Conservation (phyloP, 306 rosid genomes). For the Rosa lucieae region DNA sequence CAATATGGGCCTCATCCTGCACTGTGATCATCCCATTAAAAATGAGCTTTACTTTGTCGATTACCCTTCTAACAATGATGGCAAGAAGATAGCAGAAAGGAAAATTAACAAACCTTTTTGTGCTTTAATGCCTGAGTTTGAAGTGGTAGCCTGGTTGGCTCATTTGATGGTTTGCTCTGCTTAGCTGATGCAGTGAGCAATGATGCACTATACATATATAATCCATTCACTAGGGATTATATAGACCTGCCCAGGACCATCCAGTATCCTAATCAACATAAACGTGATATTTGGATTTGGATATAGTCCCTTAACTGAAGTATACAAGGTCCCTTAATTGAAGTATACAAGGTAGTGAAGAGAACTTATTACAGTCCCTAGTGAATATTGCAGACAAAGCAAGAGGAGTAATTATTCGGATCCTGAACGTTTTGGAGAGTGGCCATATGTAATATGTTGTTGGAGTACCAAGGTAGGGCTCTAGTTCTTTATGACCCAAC, state of each 20-base stretch:
- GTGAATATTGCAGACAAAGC: constrained; percentile 9
- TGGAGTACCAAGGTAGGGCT: constrained; percentile 43
- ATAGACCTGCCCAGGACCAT: constrained; percentile 33
- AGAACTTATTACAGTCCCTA: background rate
- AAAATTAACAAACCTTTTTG: too few relatives aligned
- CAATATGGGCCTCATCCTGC: too few relatives aligned
- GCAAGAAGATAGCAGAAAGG: too few relatives aligned
- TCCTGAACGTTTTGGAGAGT: constrained; percentile 31
- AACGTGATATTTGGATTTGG: constrained; percentile 44
- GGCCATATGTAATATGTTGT: constrained; percentile 42
- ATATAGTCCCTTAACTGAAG: constrained; percentile 27
- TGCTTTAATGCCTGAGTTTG: too few relatives aligned
- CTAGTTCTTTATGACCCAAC: constrained; percentile 38
- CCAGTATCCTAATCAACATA: constrained; percentile 26
- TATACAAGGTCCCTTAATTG: too few relatives aligned
- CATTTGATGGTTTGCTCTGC: constrained; percentile 40
- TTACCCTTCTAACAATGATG: too few relatives aligned
- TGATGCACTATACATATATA: too few relatives aligned
- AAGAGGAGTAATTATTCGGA: constrained; percentile 18
- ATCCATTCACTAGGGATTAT: constrained; percentile 35
- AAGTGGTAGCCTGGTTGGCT: constrained; percentile 30
- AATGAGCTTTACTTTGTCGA: too few relatives aligned
- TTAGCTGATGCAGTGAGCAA: constrained; percentile 31
- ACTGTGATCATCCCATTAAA: too few relatives aligned
- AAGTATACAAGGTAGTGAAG: constrained; percentile 41